phyloP scores from a whole-genome alignment of 345 rosid species.

The Arabidopsis suecica region DNA sequence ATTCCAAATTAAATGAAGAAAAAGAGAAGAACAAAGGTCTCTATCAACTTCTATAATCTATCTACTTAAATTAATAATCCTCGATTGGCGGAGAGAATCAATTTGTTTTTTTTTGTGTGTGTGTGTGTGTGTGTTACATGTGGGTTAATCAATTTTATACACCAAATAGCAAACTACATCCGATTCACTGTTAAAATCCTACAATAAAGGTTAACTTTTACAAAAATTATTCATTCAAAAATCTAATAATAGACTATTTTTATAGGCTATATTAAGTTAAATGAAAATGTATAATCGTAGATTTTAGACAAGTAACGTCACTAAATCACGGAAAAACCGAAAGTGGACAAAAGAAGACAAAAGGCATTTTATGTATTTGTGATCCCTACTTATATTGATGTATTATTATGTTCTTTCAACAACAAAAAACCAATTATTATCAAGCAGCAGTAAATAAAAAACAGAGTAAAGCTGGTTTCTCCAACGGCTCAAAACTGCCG shows the following conservation, averaged over 20 bases:
- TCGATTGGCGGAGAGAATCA: slow-evolving; percentile 1
- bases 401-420: background rate
- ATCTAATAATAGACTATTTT: background rate
- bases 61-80: slow-evolving; percentile 1
- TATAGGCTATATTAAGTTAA: background rate
- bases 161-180: background rate
- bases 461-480: slow-evolving; percentile 18
- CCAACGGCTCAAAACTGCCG: slow-evolving; percentile 43
- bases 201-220: background rate
- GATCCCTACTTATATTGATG: background rate
- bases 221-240: no score
- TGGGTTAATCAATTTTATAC: background rate
- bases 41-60: slow-evolving; percentile 18
- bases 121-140: background rate
- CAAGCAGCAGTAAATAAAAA: slow-evolving; percentile 16
- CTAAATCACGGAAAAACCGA: slow-evolving; percentile 15
- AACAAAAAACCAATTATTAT: background rate
- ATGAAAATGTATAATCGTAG: background rate
- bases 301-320: slow-evolving; percentile 26
- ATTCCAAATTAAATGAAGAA: slow-evolving; percentile 2
- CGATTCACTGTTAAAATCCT: background rate
- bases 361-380: slow-evolving; percentile 9
- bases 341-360: slow-evolving; percentile 32
- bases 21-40: background rate
- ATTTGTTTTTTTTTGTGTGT: background rate